Evolutionary conservation across 2,329 filamentous ascomycete genomes (phyloP).

Genomic region (Tolypocladium ophioglossoides): DNA sequence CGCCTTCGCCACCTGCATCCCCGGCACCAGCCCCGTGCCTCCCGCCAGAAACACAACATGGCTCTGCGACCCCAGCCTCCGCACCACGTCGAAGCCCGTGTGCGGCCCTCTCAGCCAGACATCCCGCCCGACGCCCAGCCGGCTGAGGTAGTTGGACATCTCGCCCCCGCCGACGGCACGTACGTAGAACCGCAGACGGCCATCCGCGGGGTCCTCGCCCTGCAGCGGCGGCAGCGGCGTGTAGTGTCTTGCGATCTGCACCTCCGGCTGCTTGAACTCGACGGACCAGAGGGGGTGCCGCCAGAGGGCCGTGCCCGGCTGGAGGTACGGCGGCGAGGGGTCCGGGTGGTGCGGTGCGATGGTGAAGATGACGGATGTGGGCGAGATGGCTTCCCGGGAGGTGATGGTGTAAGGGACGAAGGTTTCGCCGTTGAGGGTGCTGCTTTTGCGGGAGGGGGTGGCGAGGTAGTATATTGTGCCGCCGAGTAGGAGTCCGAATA

Average conservation of each 20-base stretch:
- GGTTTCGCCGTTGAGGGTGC: constrained; percentile 42
- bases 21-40: constrained; percentile 86
- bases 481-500: constrained; percentile 11
- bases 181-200: constrained; percentile 61
- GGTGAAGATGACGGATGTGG: constrained; percentile 59
- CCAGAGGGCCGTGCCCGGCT: constrained; percentile 16
- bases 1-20: constrained; percentile 65
- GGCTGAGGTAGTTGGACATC: constrained; percentile 71
- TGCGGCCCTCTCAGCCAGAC: constrained; percentile 74
- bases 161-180: constrained; percentile 72
- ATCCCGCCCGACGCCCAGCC: constrained; percentile 47
- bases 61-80: constrained; percentile 17
- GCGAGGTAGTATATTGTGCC: constrained; percentile 15
- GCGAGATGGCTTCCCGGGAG: constrained; percentile 50
- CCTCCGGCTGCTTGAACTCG: constrained; percentile 85
- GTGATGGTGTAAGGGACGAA: constrained; percentile 60
- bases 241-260: constrained; percentile 87
- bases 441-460: constrained; percentile 11
- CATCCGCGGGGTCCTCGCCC: constrained; percentile 18
- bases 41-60: constrained; percentile 78
- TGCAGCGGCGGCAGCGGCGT: constrained; percentile 62
- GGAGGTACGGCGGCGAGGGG: constrained; percentile 17
- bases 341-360: constrained; percentile 33
- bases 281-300: constrained; percentile 68
- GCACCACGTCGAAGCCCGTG: constrained; percentile 47